These are phyloP conservation scores for Drechslerella coelobrocha DNA, from an alignment of 2,329 filamentous ascomycete species.

Conservation along the genomic window DNA sequence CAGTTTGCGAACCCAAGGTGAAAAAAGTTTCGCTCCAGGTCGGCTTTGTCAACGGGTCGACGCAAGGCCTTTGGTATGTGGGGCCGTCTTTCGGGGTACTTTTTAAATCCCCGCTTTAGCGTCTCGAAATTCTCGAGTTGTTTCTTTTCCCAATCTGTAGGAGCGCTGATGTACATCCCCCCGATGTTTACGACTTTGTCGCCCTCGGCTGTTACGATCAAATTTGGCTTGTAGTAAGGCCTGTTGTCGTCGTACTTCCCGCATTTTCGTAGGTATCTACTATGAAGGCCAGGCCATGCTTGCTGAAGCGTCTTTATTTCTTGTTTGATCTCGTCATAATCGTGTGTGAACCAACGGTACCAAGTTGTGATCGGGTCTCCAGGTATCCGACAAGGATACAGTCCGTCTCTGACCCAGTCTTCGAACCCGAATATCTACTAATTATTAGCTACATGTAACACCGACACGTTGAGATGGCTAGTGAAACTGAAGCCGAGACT, in stretches of 20 bases:
- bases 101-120: not conserved
- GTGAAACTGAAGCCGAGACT: not conserved
- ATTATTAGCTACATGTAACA: not conserved
- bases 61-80: not conserved
- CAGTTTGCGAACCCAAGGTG: not conserved
- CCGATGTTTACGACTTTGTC: conserved; percentile 3
- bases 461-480: not conserved
- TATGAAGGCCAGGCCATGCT: not conserved
- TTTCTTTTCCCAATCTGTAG: not conserved
- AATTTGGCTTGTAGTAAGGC: not conserved
- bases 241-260: conserved; percentile 9
- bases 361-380: conserved; percentile 14
- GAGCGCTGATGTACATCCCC: not conserved
- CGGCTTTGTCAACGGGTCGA: not conserved
- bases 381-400: not conserved
- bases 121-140: not conserved
- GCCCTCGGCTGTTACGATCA: not conserved
- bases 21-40: not conserved
- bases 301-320: not conserved
- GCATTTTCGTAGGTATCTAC: not conserved
- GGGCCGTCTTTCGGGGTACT: not conserved
- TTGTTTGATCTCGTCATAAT: conserved; percentile 4
- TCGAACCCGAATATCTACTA: conserved; percentile 12
- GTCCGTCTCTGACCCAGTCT: conserved; percentile 6
- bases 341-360: not conserved